Evolutionary conservation across 768 basidiomycete genomes (phyloP), one percentile per base, ranked within the genome.

Genomic region (Leccinum rimulosum): DNA sequence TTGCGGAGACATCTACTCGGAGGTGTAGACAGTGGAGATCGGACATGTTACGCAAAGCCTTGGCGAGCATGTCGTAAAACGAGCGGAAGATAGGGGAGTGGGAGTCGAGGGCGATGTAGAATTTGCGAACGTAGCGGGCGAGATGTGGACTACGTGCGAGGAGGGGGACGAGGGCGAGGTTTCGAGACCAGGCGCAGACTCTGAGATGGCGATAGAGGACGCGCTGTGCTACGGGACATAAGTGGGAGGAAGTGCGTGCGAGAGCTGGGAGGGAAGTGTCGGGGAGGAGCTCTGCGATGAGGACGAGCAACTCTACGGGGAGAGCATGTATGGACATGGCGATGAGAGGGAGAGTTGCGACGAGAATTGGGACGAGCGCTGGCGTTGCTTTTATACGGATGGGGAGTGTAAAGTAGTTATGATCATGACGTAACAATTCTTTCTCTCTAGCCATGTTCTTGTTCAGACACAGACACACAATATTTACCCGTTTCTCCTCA

Each of bases 251-350:
- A 7, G 82, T 75, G 19, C 68, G 73, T 2, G 87, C 77, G 62
- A 88, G 76, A 11, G 79, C 69, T 51, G 77, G 73, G 64, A 89
- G 83, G n/a, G 72, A 62, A 55, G 50, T 54, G 48, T 25, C 69
- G 66, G 68, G 62, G 59, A 79, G 70, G 55, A 64, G 70, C 45
- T 67, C 74, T 74, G 73, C 72, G 69, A 90, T 71, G 70, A 72
- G 67, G 74, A 85, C 82, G 64, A 88, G 66, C 65, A 91, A 82
- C 66, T 92, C 90, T 49, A 73, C 62, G 54, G 89, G 89, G 52
- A 90, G 77, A 35, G 61, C 64, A 49, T 72, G 62, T 61, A 83
- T 68, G 63, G 77, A 76, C 83, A 84, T 82, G 35, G 2, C 22
- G 48, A 15, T 5, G 48, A 25, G 48, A 28, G 48, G 25, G 48